phyloP scores from a whole-genome alignment of 1,284 basidiomycete species.

The Sanguinoderma infundibulare region DNA sequence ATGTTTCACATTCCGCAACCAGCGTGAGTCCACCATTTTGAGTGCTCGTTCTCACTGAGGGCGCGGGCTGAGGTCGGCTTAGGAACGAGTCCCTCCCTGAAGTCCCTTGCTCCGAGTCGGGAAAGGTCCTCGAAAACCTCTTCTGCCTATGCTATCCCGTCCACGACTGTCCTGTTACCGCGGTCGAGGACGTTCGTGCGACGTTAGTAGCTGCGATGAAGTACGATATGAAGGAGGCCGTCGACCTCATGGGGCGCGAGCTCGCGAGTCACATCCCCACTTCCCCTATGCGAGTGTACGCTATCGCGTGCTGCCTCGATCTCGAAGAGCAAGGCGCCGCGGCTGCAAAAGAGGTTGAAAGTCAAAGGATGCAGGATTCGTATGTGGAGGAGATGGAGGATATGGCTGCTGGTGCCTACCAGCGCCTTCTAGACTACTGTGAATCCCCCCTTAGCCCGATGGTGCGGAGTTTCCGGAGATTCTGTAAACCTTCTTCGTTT shows the following conservation, averaged over 20 bases:
- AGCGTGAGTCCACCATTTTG: neutral
- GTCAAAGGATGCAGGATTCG: neutral
- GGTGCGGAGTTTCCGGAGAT: too few species aligned
- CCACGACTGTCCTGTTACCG: neutral
- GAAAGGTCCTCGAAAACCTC: constrained; percentile 23
- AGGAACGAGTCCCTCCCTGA: neutral
- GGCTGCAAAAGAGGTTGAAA: neutral
- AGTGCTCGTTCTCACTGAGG: neutral
- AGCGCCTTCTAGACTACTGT: constrained; percentile 13
- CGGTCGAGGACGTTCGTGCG: constrained; percentile 25
- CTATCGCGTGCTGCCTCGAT: constrained; percentile 36
- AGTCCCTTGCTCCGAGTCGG: constrained; percentile 26
- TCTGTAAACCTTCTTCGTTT: too few species aligned
- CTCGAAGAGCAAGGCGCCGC: constrained; percentile 18
- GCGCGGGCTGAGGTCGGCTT: too few species aligned
- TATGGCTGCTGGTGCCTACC: constrained; percentile 16
- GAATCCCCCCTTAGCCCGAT: too few species aligned
- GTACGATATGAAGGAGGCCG: constrained; percentile 38
- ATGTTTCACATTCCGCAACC: constrained; percentile 42
- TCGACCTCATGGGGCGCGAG: constrained; percentile 13
- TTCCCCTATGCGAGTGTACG: constrained; percentile 39
- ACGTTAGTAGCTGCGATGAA: constrained; percentile 39
- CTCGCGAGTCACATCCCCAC: constrained; percentile 30
- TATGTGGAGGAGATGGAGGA: constrained; percentile 18
- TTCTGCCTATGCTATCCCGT: constrained; percentile 20